A percentile compares a stretch with the other conserved stretches of the same genome.
phyloP scores from a whole-genome alignment of 352 stramenopile genomes.

The Phytophthora ramorum region DNA sequence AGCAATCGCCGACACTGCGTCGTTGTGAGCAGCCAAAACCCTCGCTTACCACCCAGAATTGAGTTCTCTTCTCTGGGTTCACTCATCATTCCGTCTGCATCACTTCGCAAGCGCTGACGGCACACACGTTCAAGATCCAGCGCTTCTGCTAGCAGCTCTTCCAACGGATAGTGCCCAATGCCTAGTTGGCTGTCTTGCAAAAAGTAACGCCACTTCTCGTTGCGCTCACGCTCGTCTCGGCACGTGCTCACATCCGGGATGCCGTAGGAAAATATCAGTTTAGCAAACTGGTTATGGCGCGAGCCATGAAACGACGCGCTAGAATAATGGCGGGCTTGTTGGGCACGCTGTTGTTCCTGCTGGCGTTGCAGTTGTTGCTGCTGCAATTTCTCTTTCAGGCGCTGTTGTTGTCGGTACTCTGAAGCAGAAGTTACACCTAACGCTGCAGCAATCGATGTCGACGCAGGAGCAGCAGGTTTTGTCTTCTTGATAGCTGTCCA shows the following conservation, averaged over 20 bases:
- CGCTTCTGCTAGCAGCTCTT: conserved; percentile 60
- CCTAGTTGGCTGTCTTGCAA: conserved; percentile 57
- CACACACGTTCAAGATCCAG: conserved; percentile 70
- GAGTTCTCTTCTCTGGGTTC: conserved; percentile 45
- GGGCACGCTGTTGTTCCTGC: conserved; percentile 29
- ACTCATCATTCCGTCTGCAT: conserved; percentile 3
- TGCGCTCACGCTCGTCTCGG: conserved; percentile 47
- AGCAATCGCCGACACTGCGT: conserved; percentile 70
- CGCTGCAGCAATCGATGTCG: conserved; percentile 12
- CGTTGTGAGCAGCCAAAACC: conserved; percentile 63
- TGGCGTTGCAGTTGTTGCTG: conserved; percentile 26
- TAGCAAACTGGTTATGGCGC: conserved; percentile 78
- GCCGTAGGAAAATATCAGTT: conserved; percentile 77
- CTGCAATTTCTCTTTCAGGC: conserved; percentile 18
- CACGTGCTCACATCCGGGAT: conserved; percentile 79
- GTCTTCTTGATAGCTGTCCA: conserved; percentile 46
- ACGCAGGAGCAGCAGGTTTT: conserved; percentile 10
- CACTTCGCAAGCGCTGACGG: conserved; percentile 40
- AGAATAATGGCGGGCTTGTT: conserved; percentile 24
- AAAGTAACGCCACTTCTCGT: conserved; percentile 88
- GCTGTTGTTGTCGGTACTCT: conserved; percentile 17
- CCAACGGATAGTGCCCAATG: conserved; percentile 47
- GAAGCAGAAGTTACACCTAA: conserved; percentile 19
- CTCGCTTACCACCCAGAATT: conserved; percentile 68
- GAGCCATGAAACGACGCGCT: conserved; percentile 28